Evolutionary conservation across 306 rosid genomes (phyloP).

Genomic region (Cicer bijugum): DNA sequence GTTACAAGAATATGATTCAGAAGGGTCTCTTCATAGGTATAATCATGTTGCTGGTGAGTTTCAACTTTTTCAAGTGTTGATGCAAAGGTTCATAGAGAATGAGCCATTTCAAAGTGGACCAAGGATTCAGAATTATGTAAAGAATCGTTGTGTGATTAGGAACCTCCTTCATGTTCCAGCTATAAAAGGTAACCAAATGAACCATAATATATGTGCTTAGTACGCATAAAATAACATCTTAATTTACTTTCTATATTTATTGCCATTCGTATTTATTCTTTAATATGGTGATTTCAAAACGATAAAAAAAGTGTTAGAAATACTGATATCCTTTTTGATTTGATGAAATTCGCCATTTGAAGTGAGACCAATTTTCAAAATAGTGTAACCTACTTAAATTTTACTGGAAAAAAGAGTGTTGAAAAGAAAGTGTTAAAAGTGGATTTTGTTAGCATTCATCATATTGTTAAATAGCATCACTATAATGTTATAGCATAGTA

Average conservation of each 20-base stretch:
- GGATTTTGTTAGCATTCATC: too few relatives aligned
- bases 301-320: too few relatives aligned
- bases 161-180: conserved; percentile 79
- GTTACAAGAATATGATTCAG: conserved; percentile 53
- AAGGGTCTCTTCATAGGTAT: conserved; percentile 49
- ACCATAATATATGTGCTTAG: background rate
- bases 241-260: background rate
- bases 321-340: too few relatives aligned
- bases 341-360: too few relatives aligned
- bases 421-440: too few relatives aligned
- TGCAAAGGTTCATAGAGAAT: conserved; percentile 80
- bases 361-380: too few relatives aligned
- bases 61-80: conserved; percentile 80
- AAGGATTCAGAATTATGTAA: conserved; percentile 72
- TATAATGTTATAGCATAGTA: too few relatives aligned
- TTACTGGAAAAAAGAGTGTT: too few relatives aligned
- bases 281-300: background rate
- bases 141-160: conserved; percentile 68
- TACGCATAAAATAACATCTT: background rate
- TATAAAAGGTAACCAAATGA: conserved; percentile 58
- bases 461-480: too few relatives aligned
- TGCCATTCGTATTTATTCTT: background rate
- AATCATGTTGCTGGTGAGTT: conserved; percentile 77
- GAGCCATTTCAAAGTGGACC: conserved; percentile 84
- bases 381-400: too few relatives aligned